phyloP scores from a whole-genome alignment of 139 green algal genomes.

The Bryopsis sp. region DNA sequence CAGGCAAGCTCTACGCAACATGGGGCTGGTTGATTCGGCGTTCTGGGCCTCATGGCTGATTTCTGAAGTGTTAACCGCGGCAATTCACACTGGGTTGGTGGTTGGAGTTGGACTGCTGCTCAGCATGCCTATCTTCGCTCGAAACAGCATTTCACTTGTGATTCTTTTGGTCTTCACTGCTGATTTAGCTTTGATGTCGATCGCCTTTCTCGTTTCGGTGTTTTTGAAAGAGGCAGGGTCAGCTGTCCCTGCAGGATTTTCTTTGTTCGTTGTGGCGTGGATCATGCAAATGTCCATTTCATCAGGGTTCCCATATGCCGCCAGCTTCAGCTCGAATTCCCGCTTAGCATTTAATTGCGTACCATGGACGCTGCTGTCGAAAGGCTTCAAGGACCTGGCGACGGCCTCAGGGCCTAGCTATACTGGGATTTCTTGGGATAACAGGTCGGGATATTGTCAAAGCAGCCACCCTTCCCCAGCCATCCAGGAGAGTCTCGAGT shows the following conservation, averaged over 20 bases:
- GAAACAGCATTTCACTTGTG: slow-evolving; percentile 10
- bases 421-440: slow-evolving; percentile 6
- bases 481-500: not conserved
- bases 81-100: slow-evolving; percentile 4
- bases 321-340: not conserved
- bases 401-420: not conserved
- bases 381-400: not conserved
- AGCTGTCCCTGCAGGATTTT: slow-evolving; percentile 9
- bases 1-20: slow-evolving; percentile 71
- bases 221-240: slow-evolving; percentile 5
- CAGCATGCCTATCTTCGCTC: not conserved
- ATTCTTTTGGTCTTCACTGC: slow-evolving; percentile 2
- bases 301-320: slow-evolving; percentile 5
- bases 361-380: slow-evolving; percentile 7
- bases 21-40: slow-evolving; percentile 76
- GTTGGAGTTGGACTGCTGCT: not conserved
- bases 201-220: slow-evolving; percentile 9
- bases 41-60: slow-evolving; percentile 81
- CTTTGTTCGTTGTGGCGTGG: slow-evolving; percentile 10
- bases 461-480: not conserved
- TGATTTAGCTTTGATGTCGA: slow-evolving; percentile 7
- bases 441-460: not conserved
- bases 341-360: slow-evolving; percentile 10
- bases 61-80: slow-evolving; percentile 2
- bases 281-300: slow-evolving; percentile 18